Evolutionary conservation across 2,329 filamentous ascomycete genomes (phyloP), one percentile per base, ranked within the genome.

Genomic region (Penicillium sp.): DNA sequence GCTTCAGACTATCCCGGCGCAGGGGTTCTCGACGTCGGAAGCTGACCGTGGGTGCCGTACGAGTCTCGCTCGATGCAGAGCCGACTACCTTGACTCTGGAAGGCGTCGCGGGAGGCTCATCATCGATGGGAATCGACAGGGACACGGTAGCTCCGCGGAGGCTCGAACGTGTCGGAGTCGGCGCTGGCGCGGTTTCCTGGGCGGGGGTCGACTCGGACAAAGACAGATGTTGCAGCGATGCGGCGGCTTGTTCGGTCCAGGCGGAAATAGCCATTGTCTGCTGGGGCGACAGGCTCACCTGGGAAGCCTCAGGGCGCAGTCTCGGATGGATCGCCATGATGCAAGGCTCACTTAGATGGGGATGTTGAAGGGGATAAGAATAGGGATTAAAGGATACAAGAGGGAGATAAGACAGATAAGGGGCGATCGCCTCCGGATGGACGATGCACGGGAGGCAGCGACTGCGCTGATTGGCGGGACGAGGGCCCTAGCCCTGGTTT

Each of bases 51-150:
- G 53, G 60, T 11, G 51, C 20, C n/a, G 31, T 50, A 26, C 48
- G 56, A 23, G 45, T 48, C 44, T 60, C 56, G 19, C 45, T 31
- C 33, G 48, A 10, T 19, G 46, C 28, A 31, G 47, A 10, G 27
- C 39, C 43, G 7, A 48, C 39, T 3, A 59, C 21, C 33, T 57
- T 64, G 29, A 53, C 47, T n/a, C 60, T 49, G 48, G 54, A 35
- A 52, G 56, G 53, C 30, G 47, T 48, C 36, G 55, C 50, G 19
- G 56, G 48, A 29, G 52, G 52, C 25, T 64, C 58, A 50, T 80
- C 79, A 63, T 94, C 86, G 37, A 94, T 78, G 2, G 87, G 83
- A 51, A 94, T 93, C 33, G 82, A 75, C 37, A 94, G 75, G 4
- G 81, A 75, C 18, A 78, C 75, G 31, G 80, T 78, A 2, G 79